Evolutionary conservation across 768 basidiomycete species (phyloP).

Genomic region (Coprinopsis sp.): DNA sequence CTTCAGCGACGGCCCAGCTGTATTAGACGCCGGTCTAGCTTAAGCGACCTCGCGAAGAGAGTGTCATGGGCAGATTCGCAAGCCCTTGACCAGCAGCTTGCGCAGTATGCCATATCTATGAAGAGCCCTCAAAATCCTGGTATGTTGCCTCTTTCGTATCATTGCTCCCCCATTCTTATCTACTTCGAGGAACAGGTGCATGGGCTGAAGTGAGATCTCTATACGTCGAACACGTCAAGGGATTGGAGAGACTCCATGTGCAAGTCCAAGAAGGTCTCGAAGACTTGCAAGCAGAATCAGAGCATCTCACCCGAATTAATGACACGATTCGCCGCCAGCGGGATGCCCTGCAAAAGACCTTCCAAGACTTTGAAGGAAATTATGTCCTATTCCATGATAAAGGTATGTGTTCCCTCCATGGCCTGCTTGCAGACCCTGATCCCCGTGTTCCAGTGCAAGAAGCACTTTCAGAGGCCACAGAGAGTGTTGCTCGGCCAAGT

Average conservation of each 20-base stretch:
- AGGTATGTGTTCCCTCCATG: constrained; percentile 26
- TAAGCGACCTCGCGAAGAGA: constrained; percentile 56
- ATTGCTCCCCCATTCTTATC: neutral
- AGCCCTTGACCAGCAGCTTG: constrained; percentile 53
- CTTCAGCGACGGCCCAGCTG: constrained; percentile 55
- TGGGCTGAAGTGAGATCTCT: constrained; percentile 53
- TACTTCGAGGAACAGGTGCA: constrained; percentile 39
- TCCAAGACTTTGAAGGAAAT: constrained; percentile 39
- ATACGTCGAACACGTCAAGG: constrained; percentile 60
- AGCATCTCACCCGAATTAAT: constrained; percentile 39
- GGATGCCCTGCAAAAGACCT: constrained; percentile 33
- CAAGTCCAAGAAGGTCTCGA: constrained; percentile 46
- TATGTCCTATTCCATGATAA: constrained; percentile 38
- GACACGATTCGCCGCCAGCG: constrained; percentile 38
- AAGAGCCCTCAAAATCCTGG: constrained; percentile 37
- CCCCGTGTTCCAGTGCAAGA: neutral
- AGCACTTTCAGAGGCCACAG: constrained; percentile 6
- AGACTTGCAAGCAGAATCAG: constrained; percentile 39
- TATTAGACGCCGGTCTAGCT: constrained; percentile 53
- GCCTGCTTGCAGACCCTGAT: neutral
- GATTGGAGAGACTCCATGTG: constrained; percentile 51
- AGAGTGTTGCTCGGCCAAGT: neutral
- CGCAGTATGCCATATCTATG: constrained; percentile 39
- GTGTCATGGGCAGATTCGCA: constrained; percentile 75
- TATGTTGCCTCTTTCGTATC: constrained; percentile 12